Evolutionary conservation across 257 asterid species (phyloP), one percentile per base, ranked within the genome.

Genomic region (Nicotiana undulata): DNA sequence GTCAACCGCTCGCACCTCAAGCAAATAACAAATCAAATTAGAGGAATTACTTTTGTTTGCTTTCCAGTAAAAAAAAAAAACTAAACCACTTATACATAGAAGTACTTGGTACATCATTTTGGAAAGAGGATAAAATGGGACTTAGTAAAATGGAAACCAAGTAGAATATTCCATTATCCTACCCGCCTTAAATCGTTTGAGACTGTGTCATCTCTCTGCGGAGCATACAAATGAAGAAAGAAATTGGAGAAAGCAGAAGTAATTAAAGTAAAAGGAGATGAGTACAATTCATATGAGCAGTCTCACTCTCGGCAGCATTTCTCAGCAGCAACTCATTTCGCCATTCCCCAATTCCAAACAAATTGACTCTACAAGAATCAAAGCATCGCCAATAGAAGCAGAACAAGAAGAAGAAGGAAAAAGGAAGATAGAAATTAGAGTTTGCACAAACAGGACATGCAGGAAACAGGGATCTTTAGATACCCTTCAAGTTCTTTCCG

Each of bases 381-480:
- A 85, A 40, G 58, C 89, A 67, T 75, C 86, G 20, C 28, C 86
- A 18, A 16, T 79, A 34, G 59, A 9, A 60, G 59, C 9, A 85
- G 15, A 56, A 32, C 26, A 22, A 46, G 53, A 7, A 60, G 59
- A 16, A 85, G 15, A 56, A 32, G 16, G n/a, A 59, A 66, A 76
- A 13, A 63, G 65, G 79, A 63, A 58, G 67, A 78, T 89, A 9
- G 97, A 91, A 77, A 84, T 95, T 52, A 81, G 97, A 82, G 93
- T 93, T 34, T 93, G 98, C 63, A 92, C 96, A 59, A 90, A 89
- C 88, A 85, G 85, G 86, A 83, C 92, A 29, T 95, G 99, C 84
- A 85, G 97, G 76, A 95, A 85, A 87, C 98, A 93, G 76, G 99
- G 99, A 0, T 93, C 97, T 4, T 52, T 91, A n/a, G 93, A 95